A percentile compares a stretch with the other conserved stretches of the same genome.
Evolutionary conservation across 106 monocot species (phyloP).

Genomic region (Platanthera zijinensis): DNA sequence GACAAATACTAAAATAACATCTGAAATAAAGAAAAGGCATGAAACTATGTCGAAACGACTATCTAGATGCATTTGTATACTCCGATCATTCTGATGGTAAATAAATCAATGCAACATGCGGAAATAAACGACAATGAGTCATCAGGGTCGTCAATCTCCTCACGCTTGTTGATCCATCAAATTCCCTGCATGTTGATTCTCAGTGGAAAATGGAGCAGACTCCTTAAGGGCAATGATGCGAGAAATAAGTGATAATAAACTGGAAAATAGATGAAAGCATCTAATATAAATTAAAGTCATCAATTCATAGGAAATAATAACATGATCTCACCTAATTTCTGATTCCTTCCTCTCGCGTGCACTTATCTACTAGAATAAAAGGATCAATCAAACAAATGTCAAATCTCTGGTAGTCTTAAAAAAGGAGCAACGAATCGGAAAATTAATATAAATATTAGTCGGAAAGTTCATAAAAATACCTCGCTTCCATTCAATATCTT

Average conservation of each 20-base stretch:
- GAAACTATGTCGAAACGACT: too few relatives aligned
- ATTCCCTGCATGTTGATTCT: background rate
- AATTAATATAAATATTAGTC: background rate
- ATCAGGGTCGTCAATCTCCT: too few relatives aligned
- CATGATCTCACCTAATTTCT: slow-evolving; percentile 77
- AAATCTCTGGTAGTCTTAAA: background rate
- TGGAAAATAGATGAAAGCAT: background rate
- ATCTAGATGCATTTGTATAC: too few relatives aligned
- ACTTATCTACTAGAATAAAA: slow-evolving; percentile 43
- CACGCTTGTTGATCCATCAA: too few relatives aligned
- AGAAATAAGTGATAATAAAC: background rate
- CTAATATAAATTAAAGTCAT: background rate
- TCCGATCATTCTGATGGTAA: too few relatives aligned
- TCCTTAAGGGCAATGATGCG: background rate
- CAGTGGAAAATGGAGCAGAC: background rate
- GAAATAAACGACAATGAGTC: too few relatives aligned
- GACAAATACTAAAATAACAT: too few relatives aligned
- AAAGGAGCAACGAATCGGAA: background rate
- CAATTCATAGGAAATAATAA: slow-evolving; percentile 4
- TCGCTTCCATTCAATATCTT: slow-evolving; percentile 91
- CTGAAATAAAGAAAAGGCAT: too few relatives aligned
- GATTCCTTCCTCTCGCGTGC: slow-evolving; percentile 80
- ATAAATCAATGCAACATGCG: too few relatives aligned
- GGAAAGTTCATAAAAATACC: slow-evolving; percentile 33
- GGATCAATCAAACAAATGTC: slow-evolving; percentile 6